A percentile compares a stretch with the other conserved stretches of the same genome.
These are phyloP conservation scores for Pseudocercospora crystallina DNA, from an alignment of 2,329 filamentous ascomycete genomes.

Conservation along the genomic window DNA sequence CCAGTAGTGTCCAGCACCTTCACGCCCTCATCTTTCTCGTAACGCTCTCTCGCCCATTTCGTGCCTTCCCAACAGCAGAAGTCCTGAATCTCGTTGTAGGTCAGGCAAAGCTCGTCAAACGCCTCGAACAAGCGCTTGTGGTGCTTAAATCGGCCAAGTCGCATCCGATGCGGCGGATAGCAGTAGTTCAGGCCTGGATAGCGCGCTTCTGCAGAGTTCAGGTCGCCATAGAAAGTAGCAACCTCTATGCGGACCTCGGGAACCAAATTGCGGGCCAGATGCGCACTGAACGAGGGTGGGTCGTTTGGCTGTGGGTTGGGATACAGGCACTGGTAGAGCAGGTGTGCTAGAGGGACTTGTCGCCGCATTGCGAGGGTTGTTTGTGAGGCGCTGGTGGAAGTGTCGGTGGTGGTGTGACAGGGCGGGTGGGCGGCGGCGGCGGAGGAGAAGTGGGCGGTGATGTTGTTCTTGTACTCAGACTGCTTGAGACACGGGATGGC, in stretches of 20 bases:
- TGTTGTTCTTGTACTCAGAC: too few relatives aligned
- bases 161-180: constrained; percentile 69
- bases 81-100: constrained; percentile 65
- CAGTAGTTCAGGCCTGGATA: constrained; percentile 81
- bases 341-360: constrained; percentile 64
- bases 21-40: constrained; percentile 71
- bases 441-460: too few relatives aligned
- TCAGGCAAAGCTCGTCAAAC: constrained; percentile 69
- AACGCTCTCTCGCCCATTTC: constrained; percentile 78
- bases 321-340: constrained; percentile 74
- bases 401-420: too few relatives aligned
- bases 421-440: too few relatives aligned
- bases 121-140: constrained; percentile 74
- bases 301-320: constrained; percentile 67
- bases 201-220: constrained; percentile 76
- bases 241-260: constrained; percentile 78
- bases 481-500: too few relatives aligned
- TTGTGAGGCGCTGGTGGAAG: too few relatives aligned
- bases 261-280: constrained; percentile 70
- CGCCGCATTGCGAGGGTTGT: constrained; percentile 61
- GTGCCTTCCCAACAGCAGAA: constrained; percentile 83
- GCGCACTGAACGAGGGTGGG: constrained; percentile 67
- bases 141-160: constrained; percentile 75
- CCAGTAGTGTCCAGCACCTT: constrained; percentile 69
- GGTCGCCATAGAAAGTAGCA: constrained; percentile 73